Evolutionary conservation across 2,329 filamentous ascomycete genomes (phyloP), one percentile per base, ranked within the genome.

Genomic region (Alternaria conjuncta): DNA sequence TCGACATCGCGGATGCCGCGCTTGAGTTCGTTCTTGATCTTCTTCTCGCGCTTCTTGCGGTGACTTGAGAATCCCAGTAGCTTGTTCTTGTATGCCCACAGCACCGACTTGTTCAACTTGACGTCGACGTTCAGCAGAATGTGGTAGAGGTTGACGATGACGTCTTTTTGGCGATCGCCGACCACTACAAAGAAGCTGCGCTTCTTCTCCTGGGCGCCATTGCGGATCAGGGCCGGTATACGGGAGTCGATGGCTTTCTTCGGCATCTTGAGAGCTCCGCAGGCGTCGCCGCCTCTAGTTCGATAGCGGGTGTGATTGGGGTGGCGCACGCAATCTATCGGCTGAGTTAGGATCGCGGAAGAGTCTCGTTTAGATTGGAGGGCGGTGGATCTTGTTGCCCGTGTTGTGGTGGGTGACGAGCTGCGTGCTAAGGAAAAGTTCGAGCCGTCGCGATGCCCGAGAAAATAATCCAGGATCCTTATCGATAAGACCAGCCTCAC

Each of bases 1-100:
- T 99, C 97, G 66, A 92, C 89, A 81, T 99, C 96, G 76, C 96
- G 89, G 70, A 94, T 93, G 47, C 96, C 96, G 74, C 94, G 89
- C 84, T 97, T 97, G 81, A 99, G 93, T 77, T 99, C 96, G 82
- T 95, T 97, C 84, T 97, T 97, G 81, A 99, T 97, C 85, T 97
- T 99, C 76, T 90, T 90, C 82, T 99, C 96, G 74, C 96, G 92
- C 89, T 99, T 99, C 86, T 97, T 96, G 59, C 96, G 92, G 82
- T 99, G 94, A 83, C 93, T 79, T 26, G 93, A 96, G 79, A 98
- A 98, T 54, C 94, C 94, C 30, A 99, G 85, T 11, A 99, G 87
- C 81, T 99, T 96, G 80, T 96, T 97, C 86, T 98, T 98, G 85
- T 99, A 99, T 20, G 96, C 95, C 96, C 96, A 99, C 11, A 99